A percentile compares a stretch with the other conserved stretches of the same genome.
Evolutionary conservation across 1,284 basidiomycete species (phyloP).

Genomic region (Sanghuangporus sanghuang): DNA sequence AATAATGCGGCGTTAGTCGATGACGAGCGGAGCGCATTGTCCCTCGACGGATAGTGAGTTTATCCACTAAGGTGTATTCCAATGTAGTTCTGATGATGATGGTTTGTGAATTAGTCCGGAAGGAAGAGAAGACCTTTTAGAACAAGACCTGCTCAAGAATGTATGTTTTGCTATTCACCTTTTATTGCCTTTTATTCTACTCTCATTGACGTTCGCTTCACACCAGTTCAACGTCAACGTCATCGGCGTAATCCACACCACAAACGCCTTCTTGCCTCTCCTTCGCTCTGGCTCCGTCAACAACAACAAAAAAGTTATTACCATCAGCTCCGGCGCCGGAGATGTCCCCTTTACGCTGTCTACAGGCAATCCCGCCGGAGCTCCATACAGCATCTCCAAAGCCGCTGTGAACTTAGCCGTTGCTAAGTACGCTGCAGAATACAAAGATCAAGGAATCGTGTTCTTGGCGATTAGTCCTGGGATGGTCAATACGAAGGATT

Average conservation of each 20-base stretch:
- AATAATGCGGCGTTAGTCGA: slow-evolving; percentile 24
- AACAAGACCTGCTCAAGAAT: slow-evolving; percentile 21
- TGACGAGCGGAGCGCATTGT: slow-evolving; percentile 2
- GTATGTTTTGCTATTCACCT: slow-evolving; percentile 19
- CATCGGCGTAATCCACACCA: slow-evolving; percentile 32
- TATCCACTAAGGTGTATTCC: neutral
- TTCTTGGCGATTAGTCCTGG: slow-evolving; percentile 35
- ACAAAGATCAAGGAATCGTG: slow-evolving; percentile 32
- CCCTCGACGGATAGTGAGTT: slow-evolving; percentile 25
- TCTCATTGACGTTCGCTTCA: neutral
- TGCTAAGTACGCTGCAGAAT: slow-evolving; percentile 33
- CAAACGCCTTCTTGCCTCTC: slow-evolving; percentile 36
- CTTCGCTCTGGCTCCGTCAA: slow-evolving; percentile 26
- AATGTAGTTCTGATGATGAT: neutral
- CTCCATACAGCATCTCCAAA: slow-evolving; percentile 33
- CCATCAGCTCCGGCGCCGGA: slow-evolving; percentile 28
- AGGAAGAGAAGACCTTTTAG: slow-evolving; percentile 18
- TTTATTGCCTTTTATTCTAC: neutral
- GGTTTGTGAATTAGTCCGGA: neutral
- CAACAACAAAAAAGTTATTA: slow-evolving; percentile 32
- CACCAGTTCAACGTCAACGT: slow-evolving; percentile 32
- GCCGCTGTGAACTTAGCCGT: slow-evolving; percentile 35
- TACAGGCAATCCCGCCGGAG: slow-evolving; percentile 10
- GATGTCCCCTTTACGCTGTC: slow-evolving; percentile 25
- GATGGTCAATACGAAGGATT: slow-evolving; percentile 27